Conservation (phyloP, 2,329 filamentous ascomycete species). For the Neonectria sp. region DNA sequence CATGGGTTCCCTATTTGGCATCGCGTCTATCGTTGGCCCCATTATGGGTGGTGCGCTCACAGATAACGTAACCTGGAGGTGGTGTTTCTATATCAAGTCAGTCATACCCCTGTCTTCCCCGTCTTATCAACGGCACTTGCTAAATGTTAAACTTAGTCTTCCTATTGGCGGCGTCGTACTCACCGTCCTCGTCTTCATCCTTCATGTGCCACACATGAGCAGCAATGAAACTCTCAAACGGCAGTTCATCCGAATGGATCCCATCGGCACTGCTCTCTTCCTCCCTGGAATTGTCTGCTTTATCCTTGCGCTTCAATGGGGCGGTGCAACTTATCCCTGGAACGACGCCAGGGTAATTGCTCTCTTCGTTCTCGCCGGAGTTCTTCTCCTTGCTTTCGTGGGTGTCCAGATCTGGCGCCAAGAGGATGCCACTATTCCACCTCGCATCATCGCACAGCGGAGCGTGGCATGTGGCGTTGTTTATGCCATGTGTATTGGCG, state of each 20-base stretch:
- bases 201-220: slow-evolving; percentile 54
- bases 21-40: slow-evolving; percentile 51
- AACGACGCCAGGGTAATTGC: slow-evolving; percentile 61
- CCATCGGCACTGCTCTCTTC: slow-evolving; percentile 61
- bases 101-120: background rate
- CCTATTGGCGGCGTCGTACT: slow-evolving; percentile 61
- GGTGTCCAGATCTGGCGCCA: no score
- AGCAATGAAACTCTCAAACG: slow-evolving; percentile 49
- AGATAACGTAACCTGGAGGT: slow-evolving; percentile 58
- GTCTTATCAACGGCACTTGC: background rate
- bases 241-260: slow-evolving; percentile 62
- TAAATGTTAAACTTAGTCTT: slow-evolving; percentile 38
- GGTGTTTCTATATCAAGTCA: slow-evolving; percentile 61
- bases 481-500: slow-evolving; percentile 63
- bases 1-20: slow-evolving; percentile 59
- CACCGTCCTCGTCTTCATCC: slow-evolving; percentile 59
- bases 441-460: slow-evolving; percentile 58
- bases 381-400: no score
- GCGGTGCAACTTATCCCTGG: slow-evolving; percentile 66
- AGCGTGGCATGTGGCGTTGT: slow-evolving; percentile 55
- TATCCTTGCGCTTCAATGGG: slow-evolving; percentile 69
- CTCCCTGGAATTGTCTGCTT: slow-evolving; percentile 65
- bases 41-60: slow-evolving; percentile 34
- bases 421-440: slow-evolving; percentile 50
- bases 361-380: slow-evolving; percentile 41